Base-by-base conservation (phyloP, 805 yeast species). In the Candida easanensis region DNA sequence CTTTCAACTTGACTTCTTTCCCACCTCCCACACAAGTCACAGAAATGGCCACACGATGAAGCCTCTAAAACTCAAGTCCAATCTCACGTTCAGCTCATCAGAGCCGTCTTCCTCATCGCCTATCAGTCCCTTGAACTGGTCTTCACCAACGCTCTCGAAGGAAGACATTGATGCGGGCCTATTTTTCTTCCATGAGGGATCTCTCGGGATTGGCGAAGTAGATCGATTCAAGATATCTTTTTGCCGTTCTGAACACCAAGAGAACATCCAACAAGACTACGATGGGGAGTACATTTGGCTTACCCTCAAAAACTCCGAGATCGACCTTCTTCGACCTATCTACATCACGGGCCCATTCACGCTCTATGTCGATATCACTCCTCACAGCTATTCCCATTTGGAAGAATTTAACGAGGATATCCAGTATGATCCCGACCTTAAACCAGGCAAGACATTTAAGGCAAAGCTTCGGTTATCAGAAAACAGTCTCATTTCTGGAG, bases 341-440 rank as follows among this genome's bases (percentile, higher is more conserved):
- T 88, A 82, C 54, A 63, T 93, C 34, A 82, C 90, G 1, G 99
- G 98, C 0, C 99, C 99, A 0, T 91, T 80, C 58, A 71, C 87
- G 2, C 64, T 93, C 5, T 93, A 93, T 56, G 86, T 82, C 18
- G 97, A 91, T 62, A 79, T 93, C 38, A 70, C 82, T 35, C 81
- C 91, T 0, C 69, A 63, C 10, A 84, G 81, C 30, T 93, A 80
- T 59, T 66, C 77, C 46, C 80, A 76, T 42, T 61, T 73, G 31
- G 60, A 69, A 41, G 62, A 66, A 35, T 68, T 64, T 22, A 53
- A 52, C n/a, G 74, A 74, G n/a, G 58, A 60, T 0, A 57, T 71
- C 9, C 70, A 68, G 41, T 78, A 69, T 51, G 66, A 71, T 25
- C 65, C 79, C 5, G 79, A 79, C 48, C 62, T 88, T 17, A 82